phyloP scores from a whole-genome alignment of 2,329 filamentous ascomycete species.

The Ilyonectria sp. region DNA sequence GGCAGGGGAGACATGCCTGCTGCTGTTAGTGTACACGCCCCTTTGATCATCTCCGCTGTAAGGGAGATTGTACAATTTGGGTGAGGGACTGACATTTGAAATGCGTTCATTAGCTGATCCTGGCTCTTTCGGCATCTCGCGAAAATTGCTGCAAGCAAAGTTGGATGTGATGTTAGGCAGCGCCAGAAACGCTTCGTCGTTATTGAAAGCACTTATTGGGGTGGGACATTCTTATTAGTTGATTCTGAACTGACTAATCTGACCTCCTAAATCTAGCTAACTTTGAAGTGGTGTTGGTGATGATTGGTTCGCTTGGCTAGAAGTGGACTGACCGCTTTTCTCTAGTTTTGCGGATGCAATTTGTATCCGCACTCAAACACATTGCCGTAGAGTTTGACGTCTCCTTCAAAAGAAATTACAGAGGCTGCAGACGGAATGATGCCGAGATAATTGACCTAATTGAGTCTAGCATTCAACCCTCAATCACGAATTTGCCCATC shows the following conservation, averaged over 20 bases:
- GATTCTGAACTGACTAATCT: no score
- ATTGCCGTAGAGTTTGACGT: background rate
- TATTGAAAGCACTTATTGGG: no score
- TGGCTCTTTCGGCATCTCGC: background rate
- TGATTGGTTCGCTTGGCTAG: no score
- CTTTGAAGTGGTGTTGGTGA: no score
- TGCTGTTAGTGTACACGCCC: background rate
- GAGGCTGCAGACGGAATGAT: no score
- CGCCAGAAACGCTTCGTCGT: no score
- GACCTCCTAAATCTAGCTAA: no score
- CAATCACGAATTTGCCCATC: background rate
- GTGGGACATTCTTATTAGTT: no score
- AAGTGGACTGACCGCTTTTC: no score
- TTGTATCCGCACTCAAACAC: background rate
- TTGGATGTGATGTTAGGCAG: background rate
- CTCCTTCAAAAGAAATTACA: background rate
- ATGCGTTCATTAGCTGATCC: background rate
- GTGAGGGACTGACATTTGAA: background rate
- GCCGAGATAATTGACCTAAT: no score
- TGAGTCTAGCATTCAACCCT: no score
- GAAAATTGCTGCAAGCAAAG: background rate
- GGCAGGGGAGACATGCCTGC: background rate
- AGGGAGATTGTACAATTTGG: background rate
- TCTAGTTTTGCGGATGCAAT: background rate
- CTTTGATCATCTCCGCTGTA: background rate